phyloP scores from a whole-genome alignment of 345 rosid species.

The Aquilaria yunnanensis region DNA sequence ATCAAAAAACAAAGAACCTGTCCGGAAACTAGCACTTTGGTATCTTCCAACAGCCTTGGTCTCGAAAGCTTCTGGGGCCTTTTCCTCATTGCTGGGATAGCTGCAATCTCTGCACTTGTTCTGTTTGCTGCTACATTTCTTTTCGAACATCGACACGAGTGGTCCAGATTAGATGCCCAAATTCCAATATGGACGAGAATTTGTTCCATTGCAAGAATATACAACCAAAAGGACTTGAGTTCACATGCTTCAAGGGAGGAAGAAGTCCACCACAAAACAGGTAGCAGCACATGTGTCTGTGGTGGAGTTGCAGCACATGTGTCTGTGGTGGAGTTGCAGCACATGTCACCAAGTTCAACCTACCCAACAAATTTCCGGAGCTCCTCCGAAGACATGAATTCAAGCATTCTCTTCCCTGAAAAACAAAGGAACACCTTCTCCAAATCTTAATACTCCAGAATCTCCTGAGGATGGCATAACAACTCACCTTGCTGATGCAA shows the following conservation, averaged over 20 bases:
- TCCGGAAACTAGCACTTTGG: slow-evolving; percentile 9
- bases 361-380: slow-evolving; percentile 16
- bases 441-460: background rate
- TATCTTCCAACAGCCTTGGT: slow-evolving; percentile 25
- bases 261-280: background rate
- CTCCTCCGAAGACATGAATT: slow-evolving; percentile 1
- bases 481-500: no score
- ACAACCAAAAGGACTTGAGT: slow-evolving; percentile 12
- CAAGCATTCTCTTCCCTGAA: background rate
- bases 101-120: slow-evolving; percentile 27
- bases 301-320: background rate
- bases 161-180: slow-evolving; percentile 11
- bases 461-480: background rate
- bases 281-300: slow-evolving; percentile 1
- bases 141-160: slow-evolving; percentile 5
- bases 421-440: background rate
- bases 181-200: slow-evolving; percentile 18
- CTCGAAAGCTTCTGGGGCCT: slow-evolving; percentile 35
- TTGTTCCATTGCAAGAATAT: slow-evolving; percentile 15
- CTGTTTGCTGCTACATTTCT: slow-evolving; percentile 16
- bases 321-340: slow-evolving; percentile 8
- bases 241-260: background rate
- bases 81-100: slow-evolving; percentile 33
- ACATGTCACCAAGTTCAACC: slow-evolving; percentile 13
- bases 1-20: background rate